A percentile compares a stretch with the other conserved stretches of the same genome.
phyloP scores from a whole-genome alignment of 805 yeast species.

The Sugiyamaella smithiae region DNA sequence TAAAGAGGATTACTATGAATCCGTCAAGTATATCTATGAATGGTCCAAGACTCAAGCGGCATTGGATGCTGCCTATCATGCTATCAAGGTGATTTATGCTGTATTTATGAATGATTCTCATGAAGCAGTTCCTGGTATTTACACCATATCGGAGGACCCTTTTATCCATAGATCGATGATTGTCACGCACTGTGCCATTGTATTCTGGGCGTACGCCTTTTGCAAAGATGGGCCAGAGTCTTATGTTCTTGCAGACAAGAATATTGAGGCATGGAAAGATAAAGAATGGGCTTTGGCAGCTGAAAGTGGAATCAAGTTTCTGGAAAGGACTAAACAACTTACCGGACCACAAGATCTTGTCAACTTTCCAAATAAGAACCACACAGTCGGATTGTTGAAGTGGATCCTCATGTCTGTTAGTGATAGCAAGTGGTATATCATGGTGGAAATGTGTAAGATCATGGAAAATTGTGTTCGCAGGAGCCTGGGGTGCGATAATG shows the following conservation, averaged over 20 bases:
- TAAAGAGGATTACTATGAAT: conserved; percentile 46
- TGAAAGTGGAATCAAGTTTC: conserved; percentile 51
- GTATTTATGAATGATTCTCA: conserved; percentile 46
- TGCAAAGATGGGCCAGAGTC: conserved; percentile 32
- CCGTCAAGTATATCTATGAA: conserved; percentile 47
- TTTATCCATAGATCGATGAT: conserved; percentile 27
- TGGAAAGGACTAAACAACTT: conserved; percentile 38
- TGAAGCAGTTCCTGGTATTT: conserved; percentile 7
- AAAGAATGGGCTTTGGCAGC: conserved; percentile 31
- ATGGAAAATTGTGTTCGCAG: conserved; percentile 54
- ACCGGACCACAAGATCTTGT: conserved; percentile 13
- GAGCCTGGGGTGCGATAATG: conserved; percentile 44
- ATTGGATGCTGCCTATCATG: conserved; percentile 52
- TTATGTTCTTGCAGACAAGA: conserved; percentile 17
- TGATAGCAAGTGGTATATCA: conserved; percentile 48
- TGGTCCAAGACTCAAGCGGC: conserved; percentile 51
- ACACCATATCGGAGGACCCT: conserved; percentile 21
- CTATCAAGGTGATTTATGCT: conserved; percentile 56
- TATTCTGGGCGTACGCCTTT: conserved; percentile 32
- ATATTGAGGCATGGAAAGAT: conserved; percentile 18
- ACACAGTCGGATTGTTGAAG: conserved; percentile 52
- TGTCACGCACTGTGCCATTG: conserved; percentile 27
- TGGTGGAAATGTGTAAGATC: conserved; percentile 53
- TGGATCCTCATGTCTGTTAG: conserved; percentile 17
- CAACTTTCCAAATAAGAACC: conserved; percentile 41